Evolutionary conservation across 2,329 filamentous ascomycete species (phyloP), one percentile per base, ranked within the genome.

Genomic region (Colletotrichum navitas): DNA sequence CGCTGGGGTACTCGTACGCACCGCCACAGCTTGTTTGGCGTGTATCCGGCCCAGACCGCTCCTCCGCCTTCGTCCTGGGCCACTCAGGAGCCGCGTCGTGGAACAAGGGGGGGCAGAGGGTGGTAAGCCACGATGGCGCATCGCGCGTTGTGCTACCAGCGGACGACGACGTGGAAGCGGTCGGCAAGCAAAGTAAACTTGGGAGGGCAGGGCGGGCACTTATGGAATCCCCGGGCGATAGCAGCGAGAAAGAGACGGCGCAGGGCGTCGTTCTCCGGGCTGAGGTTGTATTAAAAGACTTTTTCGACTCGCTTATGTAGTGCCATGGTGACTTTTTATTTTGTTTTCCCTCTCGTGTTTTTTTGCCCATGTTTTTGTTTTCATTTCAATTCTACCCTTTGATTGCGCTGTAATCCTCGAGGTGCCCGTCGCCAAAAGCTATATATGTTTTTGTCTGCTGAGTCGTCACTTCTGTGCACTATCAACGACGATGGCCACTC

Each of bases 181-280:
- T 62, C 56, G 63, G 34, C 34, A 66, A 55, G 32, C 3, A 21
- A n/a, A 55, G 41, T 7, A 3, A 21, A 43, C 41, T 55, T 21
- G 54, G 54, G 52, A 49, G 55, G 26, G 26, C 47, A 32, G 26
- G 67, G 41, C 26, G 29, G 49, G 56, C 43, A 56, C 11, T 71
- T 68, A 68, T 58, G 47, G 61, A 56, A 63, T 36, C 43, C 64
- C 68, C 58, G 56, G 64, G 56, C 43, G 43, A 68, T 68, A 68
- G 36, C n/a, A 43, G 39, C 29, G 43, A 62, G 21, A 36, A 36
- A 47, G 21, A 29, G 36, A 62, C 41, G 64, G 41, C 60, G 58
- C 56, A 67, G 68, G 68, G 45, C 56, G 21, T 54, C 45, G 63
- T 21, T 21, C 16, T 67, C 51, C 26, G 18, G 49, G 41, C 41